Conservation (phyloP, 129 eudicot species). For the Ambrosia artemisiifolia region DNA sequence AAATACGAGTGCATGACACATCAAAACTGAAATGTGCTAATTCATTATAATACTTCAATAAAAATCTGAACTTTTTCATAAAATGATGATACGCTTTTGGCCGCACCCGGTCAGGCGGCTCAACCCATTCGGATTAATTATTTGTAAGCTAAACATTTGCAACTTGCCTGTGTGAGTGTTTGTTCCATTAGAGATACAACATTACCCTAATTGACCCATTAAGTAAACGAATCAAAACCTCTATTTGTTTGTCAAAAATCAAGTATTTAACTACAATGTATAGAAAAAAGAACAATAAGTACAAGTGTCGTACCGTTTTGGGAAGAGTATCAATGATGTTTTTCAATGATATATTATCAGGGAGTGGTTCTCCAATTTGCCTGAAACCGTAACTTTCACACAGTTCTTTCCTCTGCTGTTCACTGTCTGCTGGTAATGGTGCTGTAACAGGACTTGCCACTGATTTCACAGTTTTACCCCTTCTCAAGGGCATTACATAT, state of each 20-base stretch:
- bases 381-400: conserved; percentile 77
- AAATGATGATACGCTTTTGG: background rate
- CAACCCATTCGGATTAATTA: background rate
- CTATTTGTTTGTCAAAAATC: background rate
- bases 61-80: background rate
- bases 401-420: conserved; percentile 57
- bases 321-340: conserved; percentile 75
- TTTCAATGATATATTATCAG: conserved; percentile 74
- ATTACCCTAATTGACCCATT: background rate
- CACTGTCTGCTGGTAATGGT: conserved; percentile 52
- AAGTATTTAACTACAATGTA: background rate
- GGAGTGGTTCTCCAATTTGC: conserved; percentile 88
- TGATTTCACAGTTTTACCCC: conserved; percentile 43
- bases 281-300: background rate
- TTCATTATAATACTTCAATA: background rate
- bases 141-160: no score
- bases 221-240: background rate
- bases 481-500: conserved; percentile 34
- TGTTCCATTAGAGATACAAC: background rate
- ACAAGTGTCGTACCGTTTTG: conserved; percentile 43
- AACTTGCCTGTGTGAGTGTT: background rate
- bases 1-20: background rate
- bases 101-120: no score
- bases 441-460: conserved; percentile 53
- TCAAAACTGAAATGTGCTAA: background rate